phyloP scores from a whole-genome alignment of 257 asterid species.

The Jacaranda copaia region DNA sequence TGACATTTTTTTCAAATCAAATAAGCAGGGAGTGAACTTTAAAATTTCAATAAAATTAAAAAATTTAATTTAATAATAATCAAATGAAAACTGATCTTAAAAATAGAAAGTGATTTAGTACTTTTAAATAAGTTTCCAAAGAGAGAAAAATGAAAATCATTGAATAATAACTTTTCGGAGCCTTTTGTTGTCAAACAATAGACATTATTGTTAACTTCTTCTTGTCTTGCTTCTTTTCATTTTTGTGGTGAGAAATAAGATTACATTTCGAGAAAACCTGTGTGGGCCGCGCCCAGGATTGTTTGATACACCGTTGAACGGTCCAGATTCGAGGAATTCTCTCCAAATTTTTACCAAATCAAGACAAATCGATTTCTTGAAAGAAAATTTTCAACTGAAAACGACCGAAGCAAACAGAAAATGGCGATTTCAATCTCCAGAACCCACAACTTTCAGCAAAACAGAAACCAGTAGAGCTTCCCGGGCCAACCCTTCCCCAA shows the following conservation, averaged over 20 bases:
- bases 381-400: not conserved
- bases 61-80: too few species aligned
- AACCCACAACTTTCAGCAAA: not conserved
- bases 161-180: too few species aligned
- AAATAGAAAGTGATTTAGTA: too few species aligned
- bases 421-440: constrained; percentile 19
- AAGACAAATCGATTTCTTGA: constrained; percentile 27
- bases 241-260: not conserved
- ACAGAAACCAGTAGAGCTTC: constrained; percentile 24
- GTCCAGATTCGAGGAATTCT: not conserved
- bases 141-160: too few species aligned
- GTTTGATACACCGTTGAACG: not conserved
- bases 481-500: not conserved
- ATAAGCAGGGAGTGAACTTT: too few species aligned
- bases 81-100: too few species aligned
- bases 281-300: not conserved
- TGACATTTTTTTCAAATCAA: too few species aligned
- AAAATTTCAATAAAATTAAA: too few species aligned
- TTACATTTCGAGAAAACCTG: not conserved
- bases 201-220: not conserved
- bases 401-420: constrained; percentile 7
- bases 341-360: constrained; percentile 17
- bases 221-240: not conserved
- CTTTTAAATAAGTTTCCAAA: too few species aligned
- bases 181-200: not conserved